phyloP scores from a whole-genome alignment of 2,329 filamentous ascomycete species.

The Aspergillus cejpii region DNA sequence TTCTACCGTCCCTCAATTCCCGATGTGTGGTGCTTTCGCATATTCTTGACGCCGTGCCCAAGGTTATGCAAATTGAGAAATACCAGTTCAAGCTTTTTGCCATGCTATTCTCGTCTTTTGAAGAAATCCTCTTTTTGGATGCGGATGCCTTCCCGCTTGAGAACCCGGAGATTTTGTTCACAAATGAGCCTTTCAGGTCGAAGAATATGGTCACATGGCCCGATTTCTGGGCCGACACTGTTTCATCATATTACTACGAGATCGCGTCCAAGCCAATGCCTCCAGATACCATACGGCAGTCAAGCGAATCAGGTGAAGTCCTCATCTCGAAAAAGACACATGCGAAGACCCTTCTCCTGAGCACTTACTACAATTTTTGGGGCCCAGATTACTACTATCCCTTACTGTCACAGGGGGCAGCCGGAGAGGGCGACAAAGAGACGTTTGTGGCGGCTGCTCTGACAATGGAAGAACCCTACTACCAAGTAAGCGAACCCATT shows the following conservation, averaged over 20 bases:
- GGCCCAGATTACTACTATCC: conserved; percentile 43
- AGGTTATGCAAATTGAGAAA: conserved; percentile 31
- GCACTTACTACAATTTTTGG: conserved; percentile 47
- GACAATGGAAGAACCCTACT: conserved; percentile 36
- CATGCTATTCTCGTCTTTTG: conserved; percentile 47
- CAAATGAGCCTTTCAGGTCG: conserved; percentile 36
- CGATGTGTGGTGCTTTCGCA: conserved; percentile 41
- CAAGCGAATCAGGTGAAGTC: conserved; percentile 43
- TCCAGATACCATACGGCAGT: conserved; percentile 21
- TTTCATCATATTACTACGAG: conserved; percentile 35
- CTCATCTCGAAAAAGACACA: conserved; percentile 42
- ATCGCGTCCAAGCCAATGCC: conserved; percentile 30
- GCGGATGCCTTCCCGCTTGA: conserved; percentile 43
- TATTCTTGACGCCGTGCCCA: conserved; percentile 32
- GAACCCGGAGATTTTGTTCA: conserved; percentile 40
- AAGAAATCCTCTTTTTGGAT: conserved; percentile 46
- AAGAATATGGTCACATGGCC: conserved; percentile 44
- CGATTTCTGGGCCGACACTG: conserved; percentile 42
- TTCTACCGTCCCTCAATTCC: conserved; percentile 41
- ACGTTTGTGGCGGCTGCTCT: conserved; percentile 45
- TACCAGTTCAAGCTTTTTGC: conserved; percentile 47
- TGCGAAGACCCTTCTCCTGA: conserved; percentile 39
- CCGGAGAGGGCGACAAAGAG: conserved; percentile 48
- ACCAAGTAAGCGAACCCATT: conserved; percentile 38
- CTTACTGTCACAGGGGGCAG: conserved; percentile 43